Percentiles rank a stretch among this genome's conserved stretches.
Conservation (phyloP, 352 stramenopile genomes). For the Bremia lactucae region DNA sequence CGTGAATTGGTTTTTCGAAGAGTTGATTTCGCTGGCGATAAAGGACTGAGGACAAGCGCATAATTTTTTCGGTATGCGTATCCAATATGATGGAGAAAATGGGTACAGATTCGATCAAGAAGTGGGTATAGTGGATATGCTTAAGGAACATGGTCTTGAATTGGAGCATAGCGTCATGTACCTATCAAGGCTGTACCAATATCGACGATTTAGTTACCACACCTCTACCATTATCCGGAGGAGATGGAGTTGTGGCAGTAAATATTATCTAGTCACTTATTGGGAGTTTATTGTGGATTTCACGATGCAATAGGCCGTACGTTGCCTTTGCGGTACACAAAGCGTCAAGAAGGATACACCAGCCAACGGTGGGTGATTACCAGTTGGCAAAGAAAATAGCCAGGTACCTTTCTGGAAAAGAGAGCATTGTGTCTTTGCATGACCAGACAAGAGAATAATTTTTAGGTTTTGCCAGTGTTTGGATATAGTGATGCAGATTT, state of each 20-base stretch:
- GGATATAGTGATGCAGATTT: too few relatives aligned
- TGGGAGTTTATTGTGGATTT: slow-evolving; percentile 21
- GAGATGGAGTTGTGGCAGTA: neutral
- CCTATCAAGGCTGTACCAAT: neutral
- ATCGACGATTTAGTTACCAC: too few relatives aligned
- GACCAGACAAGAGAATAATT: slow-evolving; percentile 8
- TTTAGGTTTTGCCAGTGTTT: slow-evolving; percentile 5
- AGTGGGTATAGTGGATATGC: slow-evolving; percentile 9
- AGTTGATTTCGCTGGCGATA: slow-evolving; percentile 7
- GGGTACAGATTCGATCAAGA: slow-evolving; percentile 17
- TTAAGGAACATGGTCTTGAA: slow-evolving; percentile 9
- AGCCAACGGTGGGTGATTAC: slow-evolving; percentile 2
- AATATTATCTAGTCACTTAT: slow-evolving; percentile 24
- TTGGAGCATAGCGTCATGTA: slow-evolving; percentile 9
- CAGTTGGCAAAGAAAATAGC: too few relatives aligned
- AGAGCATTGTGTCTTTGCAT: too few relatives aligned
- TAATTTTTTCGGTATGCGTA: slow-evolving; percentile 22
- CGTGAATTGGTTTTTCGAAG: slow-evolving; percentile 7
- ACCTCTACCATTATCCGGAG: neutral
- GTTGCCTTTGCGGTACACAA: slow-evolving; percentile 19
- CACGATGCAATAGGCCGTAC: slow-evolving; percentile 18
- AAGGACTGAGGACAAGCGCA: slow-evolving; percentile 17
- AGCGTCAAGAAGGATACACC: slow-evolving; percentile 2
- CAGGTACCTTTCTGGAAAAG: too few relatives aligned
- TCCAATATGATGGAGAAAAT: slow-evolving; percentile 1